Conservation (phyloP, 257 asterid genomes). For the Eustoma russellianum region DNA sequence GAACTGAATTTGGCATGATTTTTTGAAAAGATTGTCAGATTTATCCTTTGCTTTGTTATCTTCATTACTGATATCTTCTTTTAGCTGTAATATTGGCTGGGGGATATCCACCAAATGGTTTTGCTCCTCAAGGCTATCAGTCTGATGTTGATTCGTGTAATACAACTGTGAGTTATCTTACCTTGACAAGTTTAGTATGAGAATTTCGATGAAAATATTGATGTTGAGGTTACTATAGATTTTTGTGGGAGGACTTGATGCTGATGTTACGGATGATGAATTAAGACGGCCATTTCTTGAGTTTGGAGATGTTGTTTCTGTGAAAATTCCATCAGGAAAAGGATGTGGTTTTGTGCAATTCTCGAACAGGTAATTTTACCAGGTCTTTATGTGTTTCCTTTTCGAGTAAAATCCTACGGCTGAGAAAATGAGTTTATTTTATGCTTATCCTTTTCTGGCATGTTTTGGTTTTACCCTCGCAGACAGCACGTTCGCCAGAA, state of each 20-base stretch:
- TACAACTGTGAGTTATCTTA: constrained; percentile 72
- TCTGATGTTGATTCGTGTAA: constrained; percentile 60
- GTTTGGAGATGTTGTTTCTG: constrained; percentile 79
- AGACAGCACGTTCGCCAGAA: no score
- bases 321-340: constrained; percentile 89
- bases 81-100: constrained; percentile 78
- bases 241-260: constrained; percentile 64
- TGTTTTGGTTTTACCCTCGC: background rate
- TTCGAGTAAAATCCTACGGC: no score
- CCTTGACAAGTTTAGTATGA: constrained; percentile 10
- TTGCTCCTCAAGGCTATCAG: constrained; percentile 44
- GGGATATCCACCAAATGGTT: constrained; percentile 67
- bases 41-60: background rate
- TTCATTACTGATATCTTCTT: constrained; percentile 12
- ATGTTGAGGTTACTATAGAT: constrained; percentile 16
- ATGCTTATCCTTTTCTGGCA: background rate
- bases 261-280: constrained; percentile 85
- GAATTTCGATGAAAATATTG: constrained; percentile 5
- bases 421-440: background rate
- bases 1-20: background rate
- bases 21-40: background rate
- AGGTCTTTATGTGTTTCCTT: background rate
- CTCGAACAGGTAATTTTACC: constrained; percentile 43
- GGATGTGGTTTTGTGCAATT: constrained; percentile 97
- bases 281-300: constrained; percentile 67